Percentiles rank a stretch among this genome's conserved stretches.
These are phyloP conservation scores for Lanmaoa rubissima DNA, from an alignment of 768 basidiomycete species.

Conservation along the genomic window DNA sequence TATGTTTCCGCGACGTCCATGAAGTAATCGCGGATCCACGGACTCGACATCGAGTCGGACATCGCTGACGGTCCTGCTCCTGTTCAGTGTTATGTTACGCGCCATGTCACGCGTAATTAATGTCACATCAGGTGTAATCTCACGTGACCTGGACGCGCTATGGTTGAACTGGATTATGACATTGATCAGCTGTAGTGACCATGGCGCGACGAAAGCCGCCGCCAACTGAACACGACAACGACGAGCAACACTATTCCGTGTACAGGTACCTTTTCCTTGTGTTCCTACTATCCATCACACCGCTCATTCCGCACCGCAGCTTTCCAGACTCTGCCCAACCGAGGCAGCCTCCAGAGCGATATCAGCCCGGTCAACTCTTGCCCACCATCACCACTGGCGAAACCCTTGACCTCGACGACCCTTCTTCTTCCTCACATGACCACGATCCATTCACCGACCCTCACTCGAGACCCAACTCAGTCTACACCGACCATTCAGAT, in stretches of 20 bases:
- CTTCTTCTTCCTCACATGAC: slow-evolving; percentile 29
- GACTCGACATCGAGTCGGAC: slow-evolving; percentile 37
- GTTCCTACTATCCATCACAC: neutral
- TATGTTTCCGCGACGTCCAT: slow-evolving; percentile 47
- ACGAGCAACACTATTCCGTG: slow-evolving; percentile 1
- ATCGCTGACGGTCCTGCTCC: slow-evolving; percentile 23
- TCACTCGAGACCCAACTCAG: slow-evolving; percentile 29
- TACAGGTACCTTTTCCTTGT: slow-evolving; percentile 2
- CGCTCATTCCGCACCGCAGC: slow-evolving; percentile 7
- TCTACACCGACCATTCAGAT: slow-evolving; percentile 28
- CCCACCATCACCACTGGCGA: slow-evolving; percentile 65
- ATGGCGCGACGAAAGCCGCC: slow-evolving; percentile 26
- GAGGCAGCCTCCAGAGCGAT: slow-evolving; percentile 35
- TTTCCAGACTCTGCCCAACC: slow-evolving; percentile 2
- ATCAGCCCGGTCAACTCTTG: slow-evolving; percentile 60
- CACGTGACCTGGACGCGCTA: slow-evolving; percentile 20
- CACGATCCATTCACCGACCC: slow-evolving; percentile 30
- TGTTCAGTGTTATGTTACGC: slow-evolving; percentile 10
- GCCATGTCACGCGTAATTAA: slow-evolving; percentile 19
- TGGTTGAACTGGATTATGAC: neutral
- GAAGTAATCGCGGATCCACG: slow-evolving; percentile 62
- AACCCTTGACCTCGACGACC: slow-evolving; percentile 51
- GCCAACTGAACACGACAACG: slow-evolving; percentile 7
- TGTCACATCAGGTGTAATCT: slow-evolving; percentile 14
- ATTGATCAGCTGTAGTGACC: neutral